Base-by-base conservation (phyloP, 164 flowering plant genomes). In the Tinospora cordifolia region DNA sequence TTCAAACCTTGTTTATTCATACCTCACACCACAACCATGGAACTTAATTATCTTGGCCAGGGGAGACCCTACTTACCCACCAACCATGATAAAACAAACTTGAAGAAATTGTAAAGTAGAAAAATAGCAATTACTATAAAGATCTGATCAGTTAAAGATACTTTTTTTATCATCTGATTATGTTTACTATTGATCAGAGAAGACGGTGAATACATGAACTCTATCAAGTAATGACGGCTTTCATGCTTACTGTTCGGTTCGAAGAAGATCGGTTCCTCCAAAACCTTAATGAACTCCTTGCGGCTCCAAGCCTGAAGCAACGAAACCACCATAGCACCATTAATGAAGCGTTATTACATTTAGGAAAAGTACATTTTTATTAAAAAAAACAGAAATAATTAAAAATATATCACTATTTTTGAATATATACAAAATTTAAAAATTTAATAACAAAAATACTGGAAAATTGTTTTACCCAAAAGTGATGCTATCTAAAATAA, bases 241-340 rank as follows among this genome's bases (percentile, higher is more conserved):
- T 47, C 73, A 47, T 73, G 46, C 6, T 34, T n/a, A n/a, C n/a
- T 57, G 14, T 54, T n/a, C n/a, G 60, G 60, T 54, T 54, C 60
- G 21, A 54, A 54, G 60, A 73, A 69, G 5, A 65, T 38, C 0
- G 75, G 68, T 24, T 69, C 73, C 24, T 64, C 70, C 10, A 41
- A 11, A 2, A 69, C 73, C 47, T 40, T 6, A 38, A 69, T 65
- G 24, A 69, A 47, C 27, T 65, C 66, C 0, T 73, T 75, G 1
- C 60, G 49, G 76, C 76, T 76, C 79, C 76, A 76, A 66, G 70
- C 76, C 79, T 76, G 57, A 34, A 21, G 13, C 62, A 41, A 72
- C 6, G 8, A 44, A 24, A 7, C 9, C 21, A 30, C 36, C 36
- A 30, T 30, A 7, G 5, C 21, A 30, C 36, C 36, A 30, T 30